Evolutionary conservation across 2,329 filamentous ascomycete genomes (phyloP).

Genomic region (Hypoxylon sp.): DNA sequence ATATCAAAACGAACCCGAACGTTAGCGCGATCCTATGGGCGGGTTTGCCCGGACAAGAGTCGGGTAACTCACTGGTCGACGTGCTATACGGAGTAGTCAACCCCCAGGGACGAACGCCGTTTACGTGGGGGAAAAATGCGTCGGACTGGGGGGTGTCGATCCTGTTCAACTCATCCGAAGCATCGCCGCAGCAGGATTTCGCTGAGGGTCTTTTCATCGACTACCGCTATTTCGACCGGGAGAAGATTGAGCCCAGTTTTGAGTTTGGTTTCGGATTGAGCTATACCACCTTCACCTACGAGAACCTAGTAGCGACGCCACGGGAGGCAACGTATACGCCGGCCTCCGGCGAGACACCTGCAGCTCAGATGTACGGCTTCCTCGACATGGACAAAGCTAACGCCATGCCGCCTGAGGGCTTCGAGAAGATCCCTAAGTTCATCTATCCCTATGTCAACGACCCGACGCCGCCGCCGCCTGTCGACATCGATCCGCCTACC

Average conservation of each 20-base stretch:
- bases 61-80: constrained; percentile 80
- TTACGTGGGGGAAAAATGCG: constrained; percentile 77
- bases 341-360: constrained; percentile 68
- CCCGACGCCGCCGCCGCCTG: constrained; percentile 61
- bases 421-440: constrained; percentile 63
- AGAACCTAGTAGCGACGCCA: constrained; percentile 68
- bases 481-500: constrained; percentile 68
- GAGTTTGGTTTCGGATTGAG: constrained; percentile 84
- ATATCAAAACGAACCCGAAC: constrained; percentile 76
- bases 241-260: constrained; percentile 74
- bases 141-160: constrained; percentile 75
- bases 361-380: constrained; percentile 73
- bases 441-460: constrained; percentile 79
- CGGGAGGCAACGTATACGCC: constrained; percentile 64
- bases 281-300: constrained; percentile 83
- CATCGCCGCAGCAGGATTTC: constrained; percentile 77
- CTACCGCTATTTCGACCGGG: constrained; percentile 79
- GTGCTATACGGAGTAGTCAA: constrained; percentile 83
- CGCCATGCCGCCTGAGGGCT: constrained; percentile 61
- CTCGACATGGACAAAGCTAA: constrained; percentile 49
- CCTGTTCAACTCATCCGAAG: constrained; percentile 72
- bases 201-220: constrained; percentile 84
- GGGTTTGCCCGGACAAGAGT: constrained; percentile 83
- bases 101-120: constrained; percentile 79
- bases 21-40: constrained; percentile 86